Base-by-base conservation (phyloP, 306 rosid genomes). In the Spatholobus suberectus region DNA sequence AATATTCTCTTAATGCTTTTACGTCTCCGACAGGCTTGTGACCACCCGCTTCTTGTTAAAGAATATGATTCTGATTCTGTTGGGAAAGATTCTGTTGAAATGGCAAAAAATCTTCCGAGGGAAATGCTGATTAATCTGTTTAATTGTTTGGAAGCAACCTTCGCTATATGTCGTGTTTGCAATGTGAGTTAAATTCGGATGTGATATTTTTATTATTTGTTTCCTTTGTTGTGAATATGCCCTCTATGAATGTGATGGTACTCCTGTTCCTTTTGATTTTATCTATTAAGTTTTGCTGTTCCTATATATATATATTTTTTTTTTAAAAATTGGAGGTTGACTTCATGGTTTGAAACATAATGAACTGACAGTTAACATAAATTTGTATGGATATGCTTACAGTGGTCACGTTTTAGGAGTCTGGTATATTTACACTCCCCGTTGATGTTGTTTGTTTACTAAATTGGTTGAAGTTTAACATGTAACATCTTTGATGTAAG, bases 11-110 rank as follows among this genome's bases (percentile, higher is more conserved):
- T 94, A 86, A 94, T 96, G 99, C 98, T 96, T 81, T 84, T 94
- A 78, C 99, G 98, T 74, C 98, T 96, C 72, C 94, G 99, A 44
- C 99, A 96, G 87, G 99, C 98, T 86, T 96, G 99, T 81, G 98
- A 96, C 76, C 99, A 96, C 57, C 99, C 99, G 1, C 88, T 66
- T 78, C 99, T 96, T 83, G 97, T 96, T 71, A 94, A 94, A 85
- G 96, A 92, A 72, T 89, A 80, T 87, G 77, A 83, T 78, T 85
- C 93, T 18, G 93, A 89, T 76, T 87, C 79, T 47, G 90, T 90
- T 41, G 97, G 98, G 61, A 90, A 88, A 79, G 85, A 74, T 85
- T 92, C 99, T 76, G 73, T 85, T 29, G 91, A 88, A 80, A 92
- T 91, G 98, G 97, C 97, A 40, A 92, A 85, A 75, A 76, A 5